These are phyloP conservation scores for Picochlorum sp. DNA, from an alignment of 139 green algal species.

Conservation along the genomic window DNA sequence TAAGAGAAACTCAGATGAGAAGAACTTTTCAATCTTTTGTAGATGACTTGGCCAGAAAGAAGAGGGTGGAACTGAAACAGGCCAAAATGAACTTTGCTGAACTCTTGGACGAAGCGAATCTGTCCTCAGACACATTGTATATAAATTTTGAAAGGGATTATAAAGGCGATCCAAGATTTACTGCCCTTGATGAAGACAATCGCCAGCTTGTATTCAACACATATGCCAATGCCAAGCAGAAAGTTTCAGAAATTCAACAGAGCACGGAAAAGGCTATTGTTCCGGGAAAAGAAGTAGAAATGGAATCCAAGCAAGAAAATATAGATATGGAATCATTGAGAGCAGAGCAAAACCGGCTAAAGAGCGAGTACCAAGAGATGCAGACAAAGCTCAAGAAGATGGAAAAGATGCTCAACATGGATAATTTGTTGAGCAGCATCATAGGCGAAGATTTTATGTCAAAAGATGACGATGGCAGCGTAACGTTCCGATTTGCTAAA, in stretches of 20 bases:
- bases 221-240: not conserved
- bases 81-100: not conserved
- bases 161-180: constrained; percentile 2
- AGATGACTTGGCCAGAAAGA: constrained; percentile 14
- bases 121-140: not conserved
- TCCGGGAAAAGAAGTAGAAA: not conserved
- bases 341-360: constrained; percentile 29
- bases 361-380: constrained; percentile 42
- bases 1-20: constrained; percentile 8
- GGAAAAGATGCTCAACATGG: constrained; percentile 22
- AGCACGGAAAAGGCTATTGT: not conserved
- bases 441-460: not conserved
- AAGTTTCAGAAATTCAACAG: not conserved
- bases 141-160: not conserved
- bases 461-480: not conserved
- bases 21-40: constrained; percentile 31
- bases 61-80: constrained; percentile 8
- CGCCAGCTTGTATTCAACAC: constrained; percentile 11
- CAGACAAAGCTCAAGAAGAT: constrained; percentile 34
- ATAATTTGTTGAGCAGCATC: not conserved
- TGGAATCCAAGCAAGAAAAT: not conserved
- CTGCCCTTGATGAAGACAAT: not conserved
- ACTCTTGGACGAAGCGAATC: not conserved
- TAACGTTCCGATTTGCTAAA: constrained; percentile 7
- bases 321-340: constrained; percentile 8